phyloP scores from a whole-genome alignment of 208 protist species.

The Leishmania amazonensis region DNA sequence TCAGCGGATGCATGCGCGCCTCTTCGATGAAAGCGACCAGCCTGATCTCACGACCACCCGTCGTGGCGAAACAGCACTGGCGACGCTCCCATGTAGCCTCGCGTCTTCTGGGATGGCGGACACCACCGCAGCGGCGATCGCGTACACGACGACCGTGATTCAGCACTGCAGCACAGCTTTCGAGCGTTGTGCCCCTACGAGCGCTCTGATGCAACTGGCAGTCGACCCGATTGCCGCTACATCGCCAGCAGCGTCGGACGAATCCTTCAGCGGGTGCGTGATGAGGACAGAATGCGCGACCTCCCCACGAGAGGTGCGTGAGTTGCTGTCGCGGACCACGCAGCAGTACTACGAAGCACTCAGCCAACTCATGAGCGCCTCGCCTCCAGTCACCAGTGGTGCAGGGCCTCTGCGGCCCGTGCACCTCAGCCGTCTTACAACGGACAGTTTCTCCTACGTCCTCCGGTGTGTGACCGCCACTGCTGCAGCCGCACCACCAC shows the following conservation, averaged over 20 bases:
- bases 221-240: background rate
- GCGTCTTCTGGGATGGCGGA: background rate
- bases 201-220: background rate
- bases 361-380: background rate
- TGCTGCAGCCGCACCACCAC: too few species aligned
- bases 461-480: slow-evolving; percentile 14
- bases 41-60: background rate
- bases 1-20: background rate
- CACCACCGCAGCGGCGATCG: background rate
- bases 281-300: background rate
- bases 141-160: background rate
- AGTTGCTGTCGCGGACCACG: background rate
- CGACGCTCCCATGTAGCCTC: background rate
- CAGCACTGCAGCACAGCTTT: background rate
- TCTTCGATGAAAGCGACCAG: background rate
- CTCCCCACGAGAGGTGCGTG: background rate
- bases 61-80: background rate
- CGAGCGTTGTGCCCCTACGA: background rate
- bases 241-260: background rate
- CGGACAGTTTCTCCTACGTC: slow-evolving; percentile 6
- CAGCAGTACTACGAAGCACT: background rate
- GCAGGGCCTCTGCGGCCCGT: background rate
- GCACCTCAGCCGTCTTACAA: too few species aligned
- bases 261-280: background rate
- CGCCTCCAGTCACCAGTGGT: background rate